Evolutionary conservation across 768 basidiomycete species (phyloP), one percentile per base, ranked within the genome.

Genomic region (Rubroboletus pulcherrimus): DNA sequence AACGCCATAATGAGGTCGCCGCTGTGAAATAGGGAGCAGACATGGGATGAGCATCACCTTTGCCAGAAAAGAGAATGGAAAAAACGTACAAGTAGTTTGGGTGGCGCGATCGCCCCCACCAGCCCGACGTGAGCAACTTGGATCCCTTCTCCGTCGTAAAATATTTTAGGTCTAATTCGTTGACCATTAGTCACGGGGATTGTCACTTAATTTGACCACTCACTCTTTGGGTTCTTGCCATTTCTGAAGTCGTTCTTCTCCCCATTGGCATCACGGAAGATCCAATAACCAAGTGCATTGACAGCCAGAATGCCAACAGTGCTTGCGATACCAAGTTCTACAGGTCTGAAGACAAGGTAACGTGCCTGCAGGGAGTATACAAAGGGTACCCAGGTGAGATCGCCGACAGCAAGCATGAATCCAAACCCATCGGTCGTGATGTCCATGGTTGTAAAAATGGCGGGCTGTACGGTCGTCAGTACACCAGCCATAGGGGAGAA

Each of bases 351-450:
- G n/a, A 87, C 96, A 57, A 99, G 85, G 73, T 91, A 99, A 49
- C 94, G 88, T 1, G 95, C 91, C 74, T 98, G 95, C 14, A 98
- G 83, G 31, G 85, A 85, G 74, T 98, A 99, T 15, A 85, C 86
- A 73, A 98, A 96, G 11, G 96, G 96, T 11, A 99, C 91, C 89
- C 92, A 98, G 19, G 85, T 73, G 30, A 98, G 81, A 66, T 98
- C 93, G 40, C 97, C 96, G 45, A 96, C 81, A 5, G 93, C 74
- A 30, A 99, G 87, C 97, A 99, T 99, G 80, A 94, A 98, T 7
- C 97, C 97, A 65, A 98, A 98, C 11, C 97, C 97, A 64, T 99
- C 97, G 11, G 90, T 91, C 4, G 88, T 95, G 67, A 99, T 95
- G 66, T 99, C 97, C 91, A 99, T 99, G 4, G 89, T 93, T 1